These are phyloP conservation scores for Cichorium intybus DNA, from an alignment of 140 eudicot species.

Conservation along the genomic window DNA sequence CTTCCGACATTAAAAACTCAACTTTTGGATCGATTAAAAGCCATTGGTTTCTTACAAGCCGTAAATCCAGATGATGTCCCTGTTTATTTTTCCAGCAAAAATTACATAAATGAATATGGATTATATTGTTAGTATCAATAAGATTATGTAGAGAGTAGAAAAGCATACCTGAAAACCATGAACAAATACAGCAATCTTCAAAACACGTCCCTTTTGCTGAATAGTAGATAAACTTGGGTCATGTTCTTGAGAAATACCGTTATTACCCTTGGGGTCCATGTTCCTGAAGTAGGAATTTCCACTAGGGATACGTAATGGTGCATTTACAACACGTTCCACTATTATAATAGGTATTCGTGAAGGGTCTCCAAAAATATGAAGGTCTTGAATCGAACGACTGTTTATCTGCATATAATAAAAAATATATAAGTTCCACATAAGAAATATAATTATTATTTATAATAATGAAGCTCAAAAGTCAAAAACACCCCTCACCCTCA, in stretches of 20 bases:
- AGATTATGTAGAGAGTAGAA: constrained; percentile 9
- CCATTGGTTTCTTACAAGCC: constrained; percentile 98
- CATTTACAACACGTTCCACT: constrained; percentile 78
- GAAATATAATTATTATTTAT: too few relatives aligned
- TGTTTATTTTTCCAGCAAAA: constrained; percentile 35
- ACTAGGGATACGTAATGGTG: constrained; percentile 67
- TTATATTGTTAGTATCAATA: too few relatives aligned
- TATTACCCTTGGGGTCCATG: constrained; percentile 47
- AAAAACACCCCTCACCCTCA: constrained; percentile 68
- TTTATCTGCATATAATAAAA: constrained; percentile 63
- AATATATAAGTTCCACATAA: neutral
- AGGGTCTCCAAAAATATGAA: constrained; percentile 94
- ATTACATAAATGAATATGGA: too few relatives aligned
- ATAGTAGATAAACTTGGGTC: constrained; percentile 36
- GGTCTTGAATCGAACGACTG: constrained; percentile 84
- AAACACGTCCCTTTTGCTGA: constrained; percentile 58
- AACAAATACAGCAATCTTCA: constrained; percentile 91
- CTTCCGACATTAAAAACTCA: constrained; percentile 95
- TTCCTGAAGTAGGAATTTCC: constrained; percentile 63
- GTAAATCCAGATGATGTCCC: constrained; percentile 98
- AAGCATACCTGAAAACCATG: constrained; percentile 89
- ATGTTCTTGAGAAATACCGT: constrained; percentile 31
- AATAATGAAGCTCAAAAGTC: constrained; percentile 19
- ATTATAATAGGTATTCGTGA: constrained; percentile 84
- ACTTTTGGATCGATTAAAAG: constrained; percentile 92